Percentiles rank a stretch among this genome's conserved stretches.
These are phyloP conservation scores for Smithsoniella earleae DNA, from an alignment of 163 green algal genomes.

Conservation along the genomic window DNA sequence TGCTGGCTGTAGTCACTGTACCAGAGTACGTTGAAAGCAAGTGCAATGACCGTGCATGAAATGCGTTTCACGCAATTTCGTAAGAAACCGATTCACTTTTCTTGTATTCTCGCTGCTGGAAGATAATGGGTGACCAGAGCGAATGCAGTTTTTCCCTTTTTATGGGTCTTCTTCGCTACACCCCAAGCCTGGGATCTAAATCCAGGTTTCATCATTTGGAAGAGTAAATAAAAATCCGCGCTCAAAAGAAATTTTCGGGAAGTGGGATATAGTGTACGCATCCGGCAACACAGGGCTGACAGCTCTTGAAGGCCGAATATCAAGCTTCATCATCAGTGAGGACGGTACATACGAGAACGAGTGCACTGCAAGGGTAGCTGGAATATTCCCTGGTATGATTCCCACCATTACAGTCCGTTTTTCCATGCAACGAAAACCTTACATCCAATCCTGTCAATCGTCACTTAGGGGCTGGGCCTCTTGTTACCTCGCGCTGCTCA, in stretches of 20 bases:
- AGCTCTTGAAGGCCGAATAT: constrained; percentile 16
- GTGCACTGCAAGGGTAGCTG: not conserved
- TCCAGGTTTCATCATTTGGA: constrained; percentile 21
- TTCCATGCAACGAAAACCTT: too few species aligned
- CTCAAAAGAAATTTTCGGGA: not conserved
- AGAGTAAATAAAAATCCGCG: constrained; percentile 12
- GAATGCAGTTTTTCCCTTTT: too few species aligned
- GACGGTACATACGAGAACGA: constrained; percentile 23
- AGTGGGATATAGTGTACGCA: constrained; percentile 27
- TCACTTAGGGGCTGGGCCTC: too few species aligned
- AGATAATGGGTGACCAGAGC: not conserved
- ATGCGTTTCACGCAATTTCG: too few species aligned
- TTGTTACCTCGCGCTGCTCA: too few species aligned
- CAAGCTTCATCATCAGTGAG: constrained; percentile 15
- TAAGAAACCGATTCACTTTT: not conserved
- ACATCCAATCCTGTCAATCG: not conserved
- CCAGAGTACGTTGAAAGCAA: too few species aligned
- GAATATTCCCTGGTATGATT: constrained; percentile 24
- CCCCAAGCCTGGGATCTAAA: too few species aligned
- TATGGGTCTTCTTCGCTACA: too few species aligned
- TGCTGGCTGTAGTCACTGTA: too few species aligned
- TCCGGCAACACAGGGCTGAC: constrained; percentile 27
- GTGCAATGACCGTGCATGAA: too few species aligned
- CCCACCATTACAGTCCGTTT: too few species aligned
- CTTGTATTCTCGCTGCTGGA: not conserved